Conservation (phyloP, 345 rosid genomes). For the Eucalyptus urophylla region DNA sequence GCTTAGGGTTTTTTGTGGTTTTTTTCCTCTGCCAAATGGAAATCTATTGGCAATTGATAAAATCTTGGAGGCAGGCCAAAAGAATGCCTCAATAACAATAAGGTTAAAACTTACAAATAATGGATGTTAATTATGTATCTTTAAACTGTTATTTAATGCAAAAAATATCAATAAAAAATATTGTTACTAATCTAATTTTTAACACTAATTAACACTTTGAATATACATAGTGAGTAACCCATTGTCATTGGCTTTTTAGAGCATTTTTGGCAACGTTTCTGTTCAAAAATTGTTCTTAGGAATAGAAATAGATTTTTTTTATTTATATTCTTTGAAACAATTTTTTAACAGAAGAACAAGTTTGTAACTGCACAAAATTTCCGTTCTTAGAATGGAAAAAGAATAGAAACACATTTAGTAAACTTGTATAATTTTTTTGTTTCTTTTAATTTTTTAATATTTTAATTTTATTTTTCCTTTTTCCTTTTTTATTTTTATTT, state of each 20-base stretch:
- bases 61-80: neutral
- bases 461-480: no score
- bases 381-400: accelerated
- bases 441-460: no score
- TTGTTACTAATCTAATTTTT: neutral
- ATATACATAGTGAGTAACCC: neutral
- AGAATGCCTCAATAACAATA: neutral
- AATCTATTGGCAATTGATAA: neutral
- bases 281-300: accelerated
- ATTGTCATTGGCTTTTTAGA: neutral
- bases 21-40: no score
- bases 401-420: accelerated
- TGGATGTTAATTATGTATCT: neutral
- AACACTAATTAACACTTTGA: neutral
- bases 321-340: no score
- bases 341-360: accelerated
- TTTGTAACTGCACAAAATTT: no score
- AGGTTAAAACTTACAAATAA: neutral
- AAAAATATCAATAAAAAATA: neutral
- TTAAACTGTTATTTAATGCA: no score
- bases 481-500: no score
- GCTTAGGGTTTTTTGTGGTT: no score
- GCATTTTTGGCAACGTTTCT: accelerated
- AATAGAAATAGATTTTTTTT: no score
- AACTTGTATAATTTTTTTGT: no score